A percentile compares a stretch with the other conserved stretches of the same genome.
phyloP scores from a whole-genome alignment of 805 yeast species.

The Starmerella apicola region DNA sequence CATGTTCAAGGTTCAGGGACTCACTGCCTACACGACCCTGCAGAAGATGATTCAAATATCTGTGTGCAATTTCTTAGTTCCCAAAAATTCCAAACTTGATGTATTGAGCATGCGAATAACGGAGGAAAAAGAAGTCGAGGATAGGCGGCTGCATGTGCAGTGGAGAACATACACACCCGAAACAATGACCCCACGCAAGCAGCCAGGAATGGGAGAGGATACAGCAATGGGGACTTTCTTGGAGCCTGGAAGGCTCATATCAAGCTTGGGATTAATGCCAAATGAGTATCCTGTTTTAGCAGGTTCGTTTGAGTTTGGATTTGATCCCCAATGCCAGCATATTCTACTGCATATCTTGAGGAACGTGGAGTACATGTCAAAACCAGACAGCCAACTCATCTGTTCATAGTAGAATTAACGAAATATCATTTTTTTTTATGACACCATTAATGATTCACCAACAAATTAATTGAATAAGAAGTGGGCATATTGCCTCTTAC shows the following conservation, averaged over 20 bases:
- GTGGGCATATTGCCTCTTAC: too few species aligned
- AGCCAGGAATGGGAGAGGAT: background rate
- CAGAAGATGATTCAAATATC: conserved; percentile 23
- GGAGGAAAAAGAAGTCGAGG: conserved; percentile 8
- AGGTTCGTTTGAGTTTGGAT: conserved; percentile 29
- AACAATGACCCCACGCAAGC: background rate
- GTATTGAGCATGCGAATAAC: conserved; percentile 17
- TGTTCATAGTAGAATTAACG: conserved; percentile 9
- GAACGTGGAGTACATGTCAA: conserved; percentile 27
- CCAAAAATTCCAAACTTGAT: conserved; percentile 21
- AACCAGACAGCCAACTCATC: conserved; percentile 19
- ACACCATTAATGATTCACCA: too few species aligned
- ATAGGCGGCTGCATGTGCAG: conserved; percentile 16
- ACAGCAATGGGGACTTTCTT: background rate
- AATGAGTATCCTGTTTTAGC: conserved; percentile 28
- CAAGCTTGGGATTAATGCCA: conserved; percentile 24
- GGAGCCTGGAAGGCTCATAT: conserved; percentile 20
- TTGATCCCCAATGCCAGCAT: conserved; percentile 21
- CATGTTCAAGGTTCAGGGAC: conserved; percentile 23
- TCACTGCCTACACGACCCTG: conserved; percentile 21
- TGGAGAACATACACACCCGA: conserved; percentile 21
- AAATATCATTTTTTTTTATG: too few species aligned
- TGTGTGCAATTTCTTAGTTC: conserved; percentile 23
- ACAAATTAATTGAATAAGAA: too few species aligned
- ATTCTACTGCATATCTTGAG: conserved; percentile 24